Conservation (phyloP, 2,329 filamentous ascomycete genomes). For the Exophiala viscosa region DNA sequence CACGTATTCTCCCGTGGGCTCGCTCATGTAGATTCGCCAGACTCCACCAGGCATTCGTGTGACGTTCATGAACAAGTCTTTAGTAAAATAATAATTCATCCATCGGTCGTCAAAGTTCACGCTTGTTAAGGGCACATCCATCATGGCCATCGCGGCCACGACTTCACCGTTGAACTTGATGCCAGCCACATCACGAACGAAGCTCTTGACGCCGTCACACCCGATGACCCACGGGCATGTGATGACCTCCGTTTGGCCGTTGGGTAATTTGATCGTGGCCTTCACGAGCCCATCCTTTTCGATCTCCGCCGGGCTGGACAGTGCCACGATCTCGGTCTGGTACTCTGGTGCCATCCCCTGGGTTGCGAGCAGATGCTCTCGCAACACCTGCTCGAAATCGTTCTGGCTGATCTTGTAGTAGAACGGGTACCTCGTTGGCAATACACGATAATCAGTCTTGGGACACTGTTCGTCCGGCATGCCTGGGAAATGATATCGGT, state of each 20-base stretch:
- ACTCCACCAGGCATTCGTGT: neutral
- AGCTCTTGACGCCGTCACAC: conserved; percentile 1
- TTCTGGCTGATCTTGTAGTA: conserved; percentile 4
- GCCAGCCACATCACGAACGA: neutral
- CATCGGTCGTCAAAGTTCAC: conserved; percentile 1
- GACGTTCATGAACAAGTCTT: conserved; percentile 1
- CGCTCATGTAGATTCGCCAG: conserved; percentile 4
- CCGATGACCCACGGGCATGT: neutral
- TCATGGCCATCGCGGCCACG: neutral
- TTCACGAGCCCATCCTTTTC: neutral
- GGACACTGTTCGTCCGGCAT: neutral
- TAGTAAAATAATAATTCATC: conserved; percentile 3
- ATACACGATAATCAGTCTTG: neutral
- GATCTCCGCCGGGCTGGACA: neutral
- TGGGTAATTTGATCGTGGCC: neutral
- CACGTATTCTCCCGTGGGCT: neutral
- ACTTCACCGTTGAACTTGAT: conserved; percentile 1
- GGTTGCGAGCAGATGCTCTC: neutral
- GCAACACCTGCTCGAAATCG: neutral
- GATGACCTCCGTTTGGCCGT: neutral
- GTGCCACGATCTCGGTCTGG: neutral
- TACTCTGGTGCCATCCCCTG: neutral
- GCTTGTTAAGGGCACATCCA: neutral
- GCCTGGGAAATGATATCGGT: conserved; percentile 3
- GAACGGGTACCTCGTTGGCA: neutral